Evolutionary conservation across 371 early-diverging fungal species (phyloP), one percentile per base, ranked within the genome.

Genomic region (Mortierella polycephala): DNA sequence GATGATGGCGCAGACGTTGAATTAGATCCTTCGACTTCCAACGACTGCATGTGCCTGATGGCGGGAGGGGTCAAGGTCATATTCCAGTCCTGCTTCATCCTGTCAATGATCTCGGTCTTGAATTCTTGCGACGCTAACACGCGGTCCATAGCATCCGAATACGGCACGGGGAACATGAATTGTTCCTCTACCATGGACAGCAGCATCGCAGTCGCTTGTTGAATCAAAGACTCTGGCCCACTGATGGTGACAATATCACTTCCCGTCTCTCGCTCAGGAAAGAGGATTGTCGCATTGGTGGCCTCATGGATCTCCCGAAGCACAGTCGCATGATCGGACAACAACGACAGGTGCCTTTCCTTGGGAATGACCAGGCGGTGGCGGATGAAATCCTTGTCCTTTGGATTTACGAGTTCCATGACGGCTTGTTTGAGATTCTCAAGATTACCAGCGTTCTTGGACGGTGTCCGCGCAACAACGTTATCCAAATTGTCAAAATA

Each of bases 401-500:
- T 85, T 10, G 90, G 84, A 54, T 82, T 85, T 44, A 93, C 89
- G 6, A 93, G 66, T 68, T 94, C 94, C 82, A 92, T 87, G n/a
- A 95, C 90, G 12, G 91, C 86, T 42, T 86, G 86, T 60, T 91
- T 89, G 41, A 94, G 75, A 45, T 89, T 86, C 42, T 88, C 87
- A 14, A 95, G 73, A 71, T 91, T 93, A 62, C 83, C 67, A 8
- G 86, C 84, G 62, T 95, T 95, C 81, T 95, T 95, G 70, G 92
- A 88, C 0, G 96, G 96, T 7, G 96, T 95, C n/a, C 96, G 85
- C 13, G 94, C 94, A 14, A 95, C 92, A 5, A 95, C 96, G 57
- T 95, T 95, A 75, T 95, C 93, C 54, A 87, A 85, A 69, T 91
- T 92, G 64, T 93, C 92, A 60, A 88, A 92, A 69, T 93, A 93